These are phyloP conservation scores for Leccinum pachyderme DNA, from an alignment of 1,284 basidiomycete genomes.

Conservation along the genomic window DNA sequence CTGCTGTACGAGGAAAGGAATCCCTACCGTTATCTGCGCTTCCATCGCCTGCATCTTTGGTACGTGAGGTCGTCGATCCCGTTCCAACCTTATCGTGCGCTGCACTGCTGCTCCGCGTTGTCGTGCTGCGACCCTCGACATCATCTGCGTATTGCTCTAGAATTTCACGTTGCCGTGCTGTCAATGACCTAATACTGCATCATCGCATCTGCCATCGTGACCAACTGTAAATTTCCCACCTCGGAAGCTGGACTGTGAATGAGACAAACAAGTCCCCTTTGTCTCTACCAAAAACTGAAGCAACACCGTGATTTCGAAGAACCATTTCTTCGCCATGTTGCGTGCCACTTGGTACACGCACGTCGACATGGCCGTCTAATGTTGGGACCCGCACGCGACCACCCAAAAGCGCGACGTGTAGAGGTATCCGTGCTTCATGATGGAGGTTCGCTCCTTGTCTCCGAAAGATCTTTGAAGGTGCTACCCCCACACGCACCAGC, in stretches of 20 bases:
- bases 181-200: slow-evolving; percentile 61
- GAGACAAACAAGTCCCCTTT: slow-evolving; percentile 91
- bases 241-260: slow-evolving; percentile 87
- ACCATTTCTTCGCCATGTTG: slow-evolving; percentile 98
- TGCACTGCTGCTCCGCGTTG: slow-evolving; percentile 19
- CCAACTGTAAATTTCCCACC: slow-evolving; percentile 51
- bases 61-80: slow-evolving; percentile 26
- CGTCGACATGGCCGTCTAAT: slow-evolving; percentile 93
- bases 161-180: slow-evolving; percentile 81
- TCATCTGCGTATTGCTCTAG: slow-evolving; percentile 93
- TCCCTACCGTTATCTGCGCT: slow-evolving; percentile 65
- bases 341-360: slow-evolving; percentile 90
- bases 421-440: slow-evolving; percentile 88
- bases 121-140: slow-evolving; percentile 65
- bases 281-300: slow-evolving; percentile 62
- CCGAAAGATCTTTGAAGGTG: slow-evolving; percentile 81
- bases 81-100: slow-evolving; percentile 19
- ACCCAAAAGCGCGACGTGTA: slow-evolving; percentile 90
- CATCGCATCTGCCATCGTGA: slow-evolving; percentile 18
- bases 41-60: slow-evolving; percentile 29
- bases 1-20: slow-evolving; percentile 56
- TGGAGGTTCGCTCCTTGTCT: slow-evolving; percentile 93
- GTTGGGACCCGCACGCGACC: slow-evolving; percentile 93
- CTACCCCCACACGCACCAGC: slow-evolving; percentile 84
- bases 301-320: slow-evolving; percentile 85